Percentiles rank a stretch among this genome's conserved stretches.
Evolutionary conservation across 2,329 filamentous ascomycete genomes (phyloP).

Genomic region (Xylaria hypoxylon): DNA sequence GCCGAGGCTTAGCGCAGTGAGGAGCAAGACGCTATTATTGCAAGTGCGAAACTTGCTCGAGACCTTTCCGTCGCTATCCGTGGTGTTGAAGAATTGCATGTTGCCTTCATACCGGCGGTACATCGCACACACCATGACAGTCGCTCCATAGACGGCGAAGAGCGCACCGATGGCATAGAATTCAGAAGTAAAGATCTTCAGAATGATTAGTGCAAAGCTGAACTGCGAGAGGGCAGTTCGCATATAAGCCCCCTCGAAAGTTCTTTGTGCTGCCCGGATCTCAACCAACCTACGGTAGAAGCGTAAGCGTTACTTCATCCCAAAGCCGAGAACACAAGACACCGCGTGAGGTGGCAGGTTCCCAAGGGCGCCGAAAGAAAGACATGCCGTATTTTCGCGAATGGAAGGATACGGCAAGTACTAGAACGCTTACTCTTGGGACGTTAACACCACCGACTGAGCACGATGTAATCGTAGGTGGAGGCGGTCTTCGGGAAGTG

Average conservation of each 20-base stretch:
- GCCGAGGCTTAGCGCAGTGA: conserved; percentile 67
- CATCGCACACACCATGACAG: conserved; percentile 83
- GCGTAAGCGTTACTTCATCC: conserved; percentile 21
- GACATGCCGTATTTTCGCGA: background rate
- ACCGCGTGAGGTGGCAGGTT: background rate
- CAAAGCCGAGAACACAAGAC: background rate
- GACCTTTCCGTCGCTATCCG: conserved; percentile 57
- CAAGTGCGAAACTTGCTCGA: conserved; percentile 72
- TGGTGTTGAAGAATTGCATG: conserved; percentile 84
- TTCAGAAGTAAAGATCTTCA: conserved; percentile 96
- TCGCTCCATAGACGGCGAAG: conserved; percentile 90
- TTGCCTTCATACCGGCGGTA: conserved; percentile 94
- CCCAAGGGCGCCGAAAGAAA: no score
- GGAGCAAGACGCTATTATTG: conserved; percentile 70
- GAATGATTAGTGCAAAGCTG: conserved; percentile 91
- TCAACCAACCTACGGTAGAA: conserved; percentile 76
- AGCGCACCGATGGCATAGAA: conserved; percentile 98
- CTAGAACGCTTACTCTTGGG: conserved; percentile 70
- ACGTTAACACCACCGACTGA: conserved; percentile 82
- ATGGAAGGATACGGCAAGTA: background rate
- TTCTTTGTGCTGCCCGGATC: conserved; percentile 92
- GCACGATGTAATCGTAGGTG: conserved; percentile 86
- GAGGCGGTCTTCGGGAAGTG: conserved; percentile 64
- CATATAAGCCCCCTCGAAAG: conserved; percentile 97
- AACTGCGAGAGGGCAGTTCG: conserved; percentile 95